Percentiles rank a stretch among this genome's conserved stretches.
phyloP scores from a whole-genome alignment of 1,139 yeast species.

The Protomyces inundatus region DNA sequence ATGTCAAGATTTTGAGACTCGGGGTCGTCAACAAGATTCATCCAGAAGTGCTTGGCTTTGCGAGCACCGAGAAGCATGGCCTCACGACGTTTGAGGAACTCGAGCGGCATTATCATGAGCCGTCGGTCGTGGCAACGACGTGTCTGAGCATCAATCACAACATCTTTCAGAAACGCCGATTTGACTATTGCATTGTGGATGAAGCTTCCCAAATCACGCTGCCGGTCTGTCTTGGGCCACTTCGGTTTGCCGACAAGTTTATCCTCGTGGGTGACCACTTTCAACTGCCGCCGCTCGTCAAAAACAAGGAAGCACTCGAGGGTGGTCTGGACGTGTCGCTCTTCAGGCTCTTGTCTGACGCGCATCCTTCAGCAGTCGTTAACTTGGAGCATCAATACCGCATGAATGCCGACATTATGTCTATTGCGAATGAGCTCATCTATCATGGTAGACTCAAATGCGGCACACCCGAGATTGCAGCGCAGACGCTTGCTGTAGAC shows the following conservation, averaged over 20 bases:
- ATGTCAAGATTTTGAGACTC: conserved; percentile 45
- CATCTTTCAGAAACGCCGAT: conserved; percentile 53
- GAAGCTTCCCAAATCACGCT: conserved; percentile 94
- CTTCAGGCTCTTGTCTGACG: conserved; percentile 65
- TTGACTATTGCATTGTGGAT: conserved; percentile 91
- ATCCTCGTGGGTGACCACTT: conserved; percentile 91
- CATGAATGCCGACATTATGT: conserved; percentile 87
- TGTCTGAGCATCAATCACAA: conserved; percentile 72
- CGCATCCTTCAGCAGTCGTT: conserved; percentile 64
- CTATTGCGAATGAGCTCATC: conserved; percentile 69
- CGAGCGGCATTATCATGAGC: conserved; percentile 51
- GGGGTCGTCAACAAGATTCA: conserved; percentile 49
- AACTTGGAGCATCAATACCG: conserved; percentile 81
- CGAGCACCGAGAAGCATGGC: conserved; percentile 47
- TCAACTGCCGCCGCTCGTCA: conserved; percentile 50
- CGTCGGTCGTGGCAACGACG: conserved; percentile 74
- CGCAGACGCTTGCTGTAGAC: conserved; percentile 15
- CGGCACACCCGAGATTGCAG: conserved; percentile 44
- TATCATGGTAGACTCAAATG: conserved; percentile 72
- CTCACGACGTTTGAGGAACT: conserved; percentile 34
- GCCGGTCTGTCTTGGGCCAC: conserved; percentile 86
- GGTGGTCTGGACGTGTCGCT: conserved; percentile 73
- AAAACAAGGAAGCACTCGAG: conserved; percentile 44
- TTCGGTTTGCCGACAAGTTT: conserved; percentile 69
- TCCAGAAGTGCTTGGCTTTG: conserved; percentile 52